Conservation (phyloP, 441 rosid genomes). For the Pelargonium citronellum region DNA sequence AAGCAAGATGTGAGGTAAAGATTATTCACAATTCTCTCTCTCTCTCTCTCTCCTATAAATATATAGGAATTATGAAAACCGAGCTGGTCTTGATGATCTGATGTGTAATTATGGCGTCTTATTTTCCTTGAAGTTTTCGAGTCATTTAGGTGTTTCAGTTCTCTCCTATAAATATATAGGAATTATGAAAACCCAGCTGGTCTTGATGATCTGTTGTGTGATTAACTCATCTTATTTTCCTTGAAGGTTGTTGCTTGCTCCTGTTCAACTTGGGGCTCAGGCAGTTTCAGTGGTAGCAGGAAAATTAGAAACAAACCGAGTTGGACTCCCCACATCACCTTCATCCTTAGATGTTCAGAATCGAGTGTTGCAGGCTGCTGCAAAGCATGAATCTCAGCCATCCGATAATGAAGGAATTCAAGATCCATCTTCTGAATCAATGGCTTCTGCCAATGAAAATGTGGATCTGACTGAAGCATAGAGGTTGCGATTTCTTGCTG, state of each 20-base stretch:
- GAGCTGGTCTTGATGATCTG: not conserved
- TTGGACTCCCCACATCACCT: constrained; percentile 86
- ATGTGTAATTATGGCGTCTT: not conserved
- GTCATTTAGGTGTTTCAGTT: constrained; percentile 8
- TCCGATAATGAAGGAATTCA: constrained; percentile 43
- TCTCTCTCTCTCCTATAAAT: not conserved
- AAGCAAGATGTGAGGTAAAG: constrained; percentile 70
- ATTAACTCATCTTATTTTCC: constrained; percentile 1
- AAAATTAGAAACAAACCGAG: constrained; percentile 66
- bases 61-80: not conserved
- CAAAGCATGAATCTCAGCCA: constrained; percentile 86
- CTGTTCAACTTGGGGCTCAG: constrained; percentile 60
- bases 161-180: not conserved
- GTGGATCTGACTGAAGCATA: constrained; percentile 59
- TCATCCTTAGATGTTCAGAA: constrained; percentile 76
- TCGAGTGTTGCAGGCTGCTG: constrained; percentile 87
- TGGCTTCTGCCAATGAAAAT: constrained; percentile 29
- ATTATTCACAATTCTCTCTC: not conserved
- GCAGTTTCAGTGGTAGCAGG: constrained; percentile 85
- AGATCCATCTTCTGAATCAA: constrained; percentile 38
- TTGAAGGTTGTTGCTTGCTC: constrained; percentile 51
- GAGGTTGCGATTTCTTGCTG: constrained; percentile 3
- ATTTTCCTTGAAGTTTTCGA: constrained; percentile 30
- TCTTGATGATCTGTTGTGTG: not conserved
- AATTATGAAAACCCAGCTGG: not conserved